phyloP scores from a whole-genome alignment of 108 stramenopile species.

The Nitzschia inconspicua region DNA sequence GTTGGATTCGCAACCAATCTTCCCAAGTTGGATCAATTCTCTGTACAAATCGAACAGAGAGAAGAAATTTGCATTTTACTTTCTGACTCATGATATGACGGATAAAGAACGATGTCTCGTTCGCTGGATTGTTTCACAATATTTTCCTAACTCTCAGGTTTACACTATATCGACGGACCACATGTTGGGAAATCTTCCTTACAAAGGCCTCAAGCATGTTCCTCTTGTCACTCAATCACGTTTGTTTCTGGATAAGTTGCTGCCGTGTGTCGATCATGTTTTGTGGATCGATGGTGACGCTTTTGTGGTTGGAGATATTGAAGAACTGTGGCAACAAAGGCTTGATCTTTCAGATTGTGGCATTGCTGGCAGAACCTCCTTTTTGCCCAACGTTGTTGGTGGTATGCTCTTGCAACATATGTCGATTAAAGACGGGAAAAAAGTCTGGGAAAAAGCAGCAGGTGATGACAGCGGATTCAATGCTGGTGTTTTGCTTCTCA shows the following conservation, averaged over 20 bases:
- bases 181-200: background rate
- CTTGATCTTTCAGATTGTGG: no score
- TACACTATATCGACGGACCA: background rate
- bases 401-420: no score
- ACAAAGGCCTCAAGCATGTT: background rate
- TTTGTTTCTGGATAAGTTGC: background rate
- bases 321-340: background rate
- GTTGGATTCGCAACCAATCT: background rate
- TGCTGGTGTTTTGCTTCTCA: conserved; percentile 3
- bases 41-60: background rate
- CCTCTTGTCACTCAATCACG: conserved; percentile 3
- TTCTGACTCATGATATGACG: background rate
- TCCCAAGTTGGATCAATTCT: background rate
- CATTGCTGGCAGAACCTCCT: no score
- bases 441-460: no score
- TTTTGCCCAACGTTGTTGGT: no score
- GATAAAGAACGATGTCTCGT: background rate
- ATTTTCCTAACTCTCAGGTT: background rate
- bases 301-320: background rate
- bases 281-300: conserved; percentile 4
- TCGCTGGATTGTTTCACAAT: background rate
- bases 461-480: conserved; percentile 1
- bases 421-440: no score
- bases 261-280: conserved; percentile 3
- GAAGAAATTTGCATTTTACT: background rate